Evolutionary conservation across 2,329 filamentous ascomycete genomes (phyloP).

Genomic region (Colletotrichum sp.): DNA sequence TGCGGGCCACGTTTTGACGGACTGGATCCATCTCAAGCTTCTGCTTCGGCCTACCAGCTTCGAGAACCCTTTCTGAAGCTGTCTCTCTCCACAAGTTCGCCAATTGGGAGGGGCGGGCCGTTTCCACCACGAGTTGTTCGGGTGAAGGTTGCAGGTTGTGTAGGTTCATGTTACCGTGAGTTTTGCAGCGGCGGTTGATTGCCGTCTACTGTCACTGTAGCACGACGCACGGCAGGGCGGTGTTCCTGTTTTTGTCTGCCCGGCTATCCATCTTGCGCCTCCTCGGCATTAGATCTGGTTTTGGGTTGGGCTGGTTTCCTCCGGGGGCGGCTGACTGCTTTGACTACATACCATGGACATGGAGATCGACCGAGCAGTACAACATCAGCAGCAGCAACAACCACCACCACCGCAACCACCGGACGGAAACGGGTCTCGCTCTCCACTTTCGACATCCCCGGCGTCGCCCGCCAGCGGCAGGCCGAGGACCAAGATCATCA

Average conservation of each 20-base stretch:
- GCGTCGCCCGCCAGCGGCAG: neutral
- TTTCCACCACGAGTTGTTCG: neutral
- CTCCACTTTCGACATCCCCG: neutral
- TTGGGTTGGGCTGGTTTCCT: neutral
- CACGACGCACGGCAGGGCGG: neutral
- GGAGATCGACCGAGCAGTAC: constrained; percentile 3
- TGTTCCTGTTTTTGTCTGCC: neutral
- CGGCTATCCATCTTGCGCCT: neutral
- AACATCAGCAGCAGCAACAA: neutral
- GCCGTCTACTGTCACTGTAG: neutral
- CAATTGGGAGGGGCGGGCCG: neutral
- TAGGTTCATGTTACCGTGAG: neutral
- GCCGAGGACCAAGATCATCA: neutral
- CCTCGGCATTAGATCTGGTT: neutral
- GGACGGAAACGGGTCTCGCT: neutral
- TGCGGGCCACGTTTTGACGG: neutral
- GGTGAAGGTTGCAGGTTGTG: neutral
- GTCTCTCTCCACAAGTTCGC: neutral
- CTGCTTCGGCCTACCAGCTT: neutral
- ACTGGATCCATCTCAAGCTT: neutral
- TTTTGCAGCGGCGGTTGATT: neutral
- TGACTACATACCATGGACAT: neutral
- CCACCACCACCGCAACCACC: neutral
- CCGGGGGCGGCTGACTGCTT: neutral
- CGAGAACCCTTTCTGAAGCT: neutral